Evolutionary conservation across 73 alveolate species (phyloP).

Genomic region (Paramecium caudatum): DNA sequence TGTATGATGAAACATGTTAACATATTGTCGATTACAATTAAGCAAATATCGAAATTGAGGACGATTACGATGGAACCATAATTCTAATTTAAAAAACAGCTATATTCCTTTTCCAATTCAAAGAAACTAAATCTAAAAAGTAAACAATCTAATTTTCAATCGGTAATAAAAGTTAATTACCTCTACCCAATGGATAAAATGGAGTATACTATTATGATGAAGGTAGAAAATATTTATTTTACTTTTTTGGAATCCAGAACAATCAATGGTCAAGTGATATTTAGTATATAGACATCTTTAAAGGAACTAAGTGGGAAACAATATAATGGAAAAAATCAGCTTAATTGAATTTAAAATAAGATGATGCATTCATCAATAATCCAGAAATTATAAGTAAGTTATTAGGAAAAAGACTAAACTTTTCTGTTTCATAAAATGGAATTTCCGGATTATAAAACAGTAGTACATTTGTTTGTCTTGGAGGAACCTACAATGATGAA

Average conservation of each 20-base stretch:
- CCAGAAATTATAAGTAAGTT: neutral
- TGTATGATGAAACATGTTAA: neutral
- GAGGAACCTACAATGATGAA: neutral
- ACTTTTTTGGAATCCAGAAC: neutral
- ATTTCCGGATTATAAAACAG: neutral
- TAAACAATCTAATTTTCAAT: neutral
- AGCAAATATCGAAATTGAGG: neutral
- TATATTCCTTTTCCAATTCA: no score
- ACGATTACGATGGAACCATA: slow-evolving; percentile 4
- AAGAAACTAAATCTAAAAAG: no score
- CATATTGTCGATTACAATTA: neutral
- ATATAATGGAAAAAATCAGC: neutral
- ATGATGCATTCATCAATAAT: neutral
- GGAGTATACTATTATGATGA: neutral
- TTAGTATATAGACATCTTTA: neutral
- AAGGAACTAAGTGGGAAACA: neutral
- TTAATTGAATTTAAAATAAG: neutral
- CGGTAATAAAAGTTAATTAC: neutral
- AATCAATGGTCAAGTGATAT: neutral
- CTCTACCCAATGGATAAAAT: neutral
- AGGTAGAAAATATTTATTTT: neutral
- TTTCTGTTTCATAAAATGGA: neutral
- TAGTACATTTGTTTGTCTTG: neutral
- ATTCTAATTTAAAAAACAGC: neutral
- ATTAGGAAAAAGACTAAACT: neutral